Evolutionary conservation across 495 filamentous ascomycete species (phyloP).

Genomic region (Aspergillus diversus): DNA sequence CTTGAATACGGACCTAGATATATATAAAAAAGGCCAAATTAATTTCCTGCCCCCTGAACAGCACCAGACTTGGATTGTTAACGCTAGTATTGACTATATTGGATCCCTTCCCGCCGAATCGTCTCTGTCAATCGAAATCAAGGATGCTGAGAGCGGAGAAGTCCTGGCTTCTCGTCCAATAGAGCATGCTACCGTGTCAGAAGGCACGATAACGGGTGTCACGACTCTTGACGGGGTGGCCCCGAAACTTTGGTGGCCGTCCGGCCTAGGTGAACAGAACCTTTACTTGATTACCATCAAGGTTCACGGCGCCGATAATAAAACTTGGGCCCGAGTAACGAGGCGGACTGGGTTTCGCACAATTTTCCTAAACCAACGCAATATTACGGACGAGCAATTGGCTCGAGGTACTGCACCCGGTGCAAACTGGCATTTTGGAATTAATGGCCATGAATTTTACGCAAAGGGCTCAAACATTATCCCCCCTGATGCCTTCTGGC

Average conservation of each 20-base stretch:
- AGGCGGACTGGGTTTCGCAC: constrained; percentile 69
- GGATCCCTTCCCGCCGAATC: constrained; percentile 53
- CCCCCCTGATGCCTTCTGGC: constrained; percentile 69
- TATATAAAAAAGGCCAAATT: constrained; percentile 63
- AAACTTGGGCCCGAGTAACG: constrained; percentile 49
- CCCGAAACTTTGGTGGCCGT: constrained; percentile 69
- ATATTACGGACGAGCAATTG: constrained; percentile 60
- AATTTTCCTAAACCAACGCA: constrained; percentile 64
- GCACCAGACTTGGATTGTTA: constrained; percentile 65
- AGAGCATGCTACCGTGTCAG: constrained; percentile 45
- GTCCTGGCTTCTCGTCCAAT: constrained; percentile 50
- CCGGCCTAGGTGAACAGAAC: constrained; percentile 59
- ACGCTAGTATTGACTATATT: constrained; percentile 68
- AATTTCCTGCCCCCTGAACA: constrained; percentile 65
- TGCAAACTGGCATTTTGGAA: constrained; percentile 70
- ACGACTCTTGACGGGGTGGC: constrained; percentile 43
- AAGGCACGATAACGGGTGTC: constrained; percentile 56
- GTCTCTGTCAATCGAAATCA: constrained; percentile 56
- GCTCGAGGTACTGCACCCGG: constrained; percentile 63
- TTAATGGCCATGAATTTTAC: constrained; percentile 71
- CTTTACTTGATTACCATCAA: constrained; percentile 62
- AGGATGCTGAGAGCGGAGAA: constrained; percentile 48
- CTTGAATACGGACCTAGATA: constrained; percentile 62
- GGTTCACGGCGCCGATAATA: constrained; percentile 40
- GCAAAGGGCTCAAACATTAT: constrained; percentile 71